phyloP scores from a whole-genome alignment of 2,329 filamentous ascomycete genomes.

The Fusarium sp. region DNA sequence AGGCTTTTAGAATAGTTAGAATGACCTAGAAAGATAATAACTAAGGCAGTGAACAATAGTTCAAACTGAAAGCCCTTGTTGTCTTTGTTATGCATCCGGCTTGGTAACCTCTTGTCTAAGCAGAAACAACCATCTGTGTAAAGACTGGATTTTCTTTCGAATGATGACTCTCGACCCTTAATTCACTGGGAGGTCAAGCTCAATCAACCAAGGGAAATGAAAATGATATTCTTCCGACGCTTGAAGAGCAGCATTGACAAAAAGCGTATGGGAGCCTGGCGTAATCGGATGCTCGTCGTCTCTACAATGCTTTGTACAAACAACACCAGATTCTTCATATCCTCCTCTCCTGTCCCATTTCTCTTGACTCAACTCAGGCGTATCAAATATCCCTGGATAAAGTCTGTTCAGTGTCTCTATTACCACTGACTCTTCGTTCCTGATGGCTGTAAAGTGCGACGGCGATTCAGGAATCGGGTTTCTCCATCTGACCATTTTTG shows the following conservation, averaged over 20 bases:
- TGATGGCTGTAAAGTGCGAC: slow-evolving; percentile 59
- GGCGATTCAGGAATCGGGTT: slow-evolving; percentile 36
- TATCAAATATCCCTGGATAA: neutral
- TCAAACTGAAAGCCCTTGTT: too few relatives aligned
- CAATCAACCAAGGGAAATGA: slow-evolving; percentile 30
- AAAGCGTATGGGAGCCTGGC: slow-evolving; percentile 23
- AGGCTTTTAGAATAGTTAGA: too few relatives aligned
- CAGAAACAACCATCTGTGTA: too few relatives aligned
- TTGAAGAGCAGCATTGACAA: slow-evolving; percentile 37
- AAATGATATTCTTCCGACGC: neutral
- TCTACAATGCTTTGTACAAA: slow-evolving; percentile 5
- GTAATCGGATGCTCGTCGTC: neutral
- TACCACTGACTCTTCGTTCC: slow-evolving; percentile 54
- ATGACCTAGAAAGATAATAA: too few relatives aligned
- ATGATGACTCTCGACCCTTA: too few relatives aligned
- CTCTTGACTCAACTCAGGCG: neutral
- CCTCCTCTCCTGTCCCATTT: neutral
- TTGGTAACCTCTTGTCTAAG: too few relatives aligned
- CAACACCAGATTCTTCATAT: neutral
- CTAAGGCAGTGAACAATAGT: too few relatives aligned
- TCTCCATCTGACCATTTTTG: slow-evolving; percentile 61
- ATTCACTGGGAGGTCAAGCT: slow-evolving; percentile 19
- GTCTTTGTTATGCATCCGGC: too few relatives aligned
- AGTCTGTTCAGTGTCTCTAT: slow-evolving; percentile 48
- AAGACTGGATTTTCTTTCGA: neutral